Evolutionary conservation across 192 early-diverging fungal species (phyloP), one percentile per base, ranked within the genome.

Genomic region (Endogone sp.): DNA sequence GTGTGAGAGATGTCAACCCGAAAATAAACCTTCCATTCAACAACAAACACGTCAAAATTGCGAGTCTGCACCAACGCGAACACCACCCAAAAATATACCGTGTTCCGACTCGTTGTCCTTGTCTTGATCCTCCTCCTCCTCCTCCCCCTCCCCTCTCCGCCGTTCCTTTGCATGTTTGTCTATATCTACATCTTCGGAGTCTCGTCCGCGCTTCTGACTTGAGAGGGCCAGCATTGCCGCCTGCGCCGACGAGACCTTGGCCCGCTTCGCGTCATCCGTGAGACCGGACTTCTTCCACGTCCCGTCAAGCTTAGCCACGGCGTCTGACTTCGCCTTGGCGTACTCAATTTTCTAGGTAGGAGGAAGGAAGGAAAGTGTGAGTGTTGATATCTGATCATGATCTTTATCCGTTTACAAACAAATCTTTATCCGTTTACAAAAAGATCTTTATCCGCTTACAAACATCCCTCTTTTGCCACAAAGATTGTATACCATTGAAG

Each of bases 251-350:
- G 60, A 31, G n/a, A n/a, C n/a, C 9, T 55, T 61, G 55, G 60
- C 24, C 8, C 24, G 23, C n/a, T 68, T 72, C 23, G 65, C 67
- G 56, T 70, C 68, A 26, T 31, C 60, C 24, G 63, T 30, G 29
- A 63, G 65, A 29, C 61, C 67, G 16, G 69, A 62, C 56, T 70
- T 68, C 64, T 64, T 25, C 22, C 62, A 82, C 4, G 74, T 88
- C 28, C 91, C 93, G 64, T 93, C 91, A 29, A 84, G 65, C 66
- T 90, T 82, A 59, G 86, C 87, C 21, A 93, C 78, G 3, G 85
- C 90, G 64, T 92, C 84, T 66, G 91, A 93, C 75, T 89, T 92
- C 25, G 82, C 71, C 76, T 89, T 91, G 64, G 90, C 88, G 70
- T 92, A 94, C 62, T 84, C 79, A 27, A 93, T 90, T 60, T 32